Evolutionary conservation across 2,329 filamentous ascomycete genomes (phyloP), one percentile per base, ranked within the genome.

Genomic region (Trichoderma afroharzianum): DNA sequence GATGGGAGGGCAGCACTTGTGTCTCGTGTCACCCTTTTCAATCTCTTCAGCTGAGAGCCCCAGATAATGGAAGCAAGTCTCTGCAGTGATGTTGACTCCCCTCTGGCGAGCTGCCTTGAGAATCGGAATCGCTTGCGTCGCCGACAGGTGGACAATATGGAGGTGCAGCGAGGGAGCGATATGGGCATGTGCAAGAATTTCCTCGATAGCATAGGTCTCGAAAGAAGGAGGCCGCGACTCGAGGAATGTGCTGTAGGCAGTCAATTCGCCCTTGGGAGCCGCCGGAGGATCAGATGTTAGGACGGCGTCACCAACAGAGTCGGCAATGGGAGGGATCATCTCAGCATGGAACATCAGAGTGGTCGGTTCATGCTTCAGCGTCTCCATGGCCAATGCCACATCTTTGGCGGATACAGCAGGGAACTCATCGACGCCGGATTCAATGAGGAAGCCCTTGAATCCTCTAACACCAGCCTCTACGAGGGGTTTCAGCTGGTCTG

Each of bases 281-380:
- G 92, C 83, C 0, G 93, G 92, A 21, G 93, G 89, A 7, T 88
- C 85, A 0, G 92, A 93, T 30, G 83, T 82, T 77, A 93, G 91
- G 4, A 94, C 90, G 30, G 90, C 89, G 79, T 96, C 93, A 68
- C 93, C 92, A 2, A 95, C 92, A 0, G 93, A 94, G 75, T 90
- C 89, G 63, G 92, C 83, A 75, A 95, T 92, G 21, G 94, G 93
- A n/a, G 95, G 94, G 14, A 97, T 91, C 94, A 98, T 98, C 82
- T 99, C 96, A 71, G 96, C 96, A 79, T 99, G 96, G 84, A 99
- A 99, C 95, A 99, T 98, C 77, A 98, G 90, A 0, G 94, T 97
- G 2, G 96, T 98, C 21, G 93, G 88, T 68, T 91, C 88, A 76
- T 93, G 90, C 73, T 93, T 92, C 73, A 99, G 88, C 61, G 92